A percentile compares a stretch with the other conserved stretches of the same genome.
Evolutionary conservation across 2,329 filamentous ascomycete genomes (phyloP).

Genomic region (Coniella lustricola): DNA sequence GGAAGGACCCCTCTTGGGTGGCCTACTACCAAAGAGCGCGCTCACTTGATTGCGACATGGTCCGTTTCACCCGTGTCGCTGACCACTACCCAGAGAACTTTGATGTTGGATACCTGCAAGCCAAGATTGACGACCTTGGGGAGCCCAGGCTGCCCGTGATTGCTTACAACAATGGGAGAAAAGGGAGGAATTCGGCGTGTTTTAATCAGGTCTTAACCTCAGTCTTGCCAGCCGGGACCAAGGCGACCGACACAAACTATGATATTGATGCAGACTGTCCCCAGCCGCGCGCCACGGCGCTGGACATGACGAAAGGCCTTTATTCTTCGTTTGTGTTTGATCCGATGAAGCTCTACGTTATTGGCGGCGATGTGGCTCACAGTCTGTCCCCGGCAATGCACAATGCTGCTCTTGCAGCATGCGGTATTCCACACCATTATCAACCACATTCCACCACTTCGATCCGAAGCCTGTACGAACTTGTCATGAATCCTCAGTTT

Average conservation of each 20-base stretch:
- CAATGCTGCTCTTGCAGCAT: slow-evolving; percentile 58
- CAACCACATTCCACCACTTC: slow-evolving; percentile 55
- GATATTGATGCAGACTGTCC: slow-evolving; percentile 18
- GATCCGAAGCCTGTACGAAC: slow-evolving; percentile 54
- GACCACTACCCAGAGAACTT: slow-evolving; percentile 55
- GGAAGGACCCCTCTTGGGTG: slow-evolving; percentile 50
- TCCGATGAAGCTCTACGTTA: slow-evolving; percentile 64
- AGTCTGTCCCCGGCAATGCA: slow-evolving; percentile 75
- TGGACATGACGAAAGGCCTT: slow-evolving; percentile 57
- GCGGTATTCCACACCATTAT: slow-evolving; percentile 64
- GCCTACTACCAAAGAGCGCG: slow-evolving; percentile 52
- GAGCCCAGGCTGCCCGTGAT: slow-evolving; percentile 46
- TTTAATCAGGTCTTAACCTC: slow-evolving; percentile 60
- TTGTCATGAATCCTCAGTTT: slow-evolving; percentile 60
- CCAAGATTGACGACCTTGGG: slow-evolving; percentile 36
- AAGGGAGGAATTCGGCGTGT: slow-evolving; percentile 58
- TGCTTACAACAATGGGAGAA: slow-evolving; percentile 56
- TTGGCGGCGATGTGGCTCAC: slow-evolving; percentile 65
- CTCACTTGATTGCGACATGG: slow-evolving; percentile 52
- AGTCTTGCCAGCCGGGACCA: slow-evolving; percentile 39
- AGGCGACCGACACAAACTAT: slow-evolving; percentile 16
- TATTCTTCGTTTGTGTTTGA: slow-evolving; percentile 62
- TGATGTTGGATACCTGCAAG: slow-evolving; percentile 48
- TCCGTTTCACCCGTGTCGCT: slow-evolving; percentile 53
- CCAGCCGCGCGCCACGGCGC: slow-evolving; percentile 46